These are phyloP conservation scores for Strobilomyces confusus DNA, from an alignment of 768 basidiomycete genomes.

Conservation along the genomic window DNA sequence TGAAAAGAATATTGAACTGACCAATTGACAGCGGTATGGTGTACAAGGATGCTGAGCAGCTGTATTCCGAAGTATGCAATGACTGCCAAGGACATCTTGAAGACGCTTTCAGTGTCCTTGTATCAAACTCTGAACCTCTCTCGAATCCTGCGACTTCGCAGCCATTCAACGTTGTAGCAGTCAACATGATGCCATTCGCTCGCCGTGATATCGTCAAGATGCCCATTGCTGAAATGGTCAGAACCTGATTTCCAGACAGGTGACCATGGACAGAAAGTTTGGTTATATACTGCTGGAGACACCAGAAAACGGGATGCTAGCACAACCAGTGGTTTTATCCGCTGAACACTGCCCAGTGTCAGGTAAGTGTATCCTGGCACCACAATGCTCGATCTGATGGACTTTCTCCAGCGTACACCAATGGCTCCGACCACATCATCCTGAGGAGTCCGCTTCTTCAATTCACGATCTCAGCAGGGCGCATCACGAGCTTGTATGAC, in stretches of 20 bases:
- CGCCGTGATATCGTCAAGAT: conserved; percentile 76
- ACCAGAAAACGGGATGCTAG: conserved; percentile 31
- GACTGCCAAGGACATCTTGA: conserved; percentile 68
- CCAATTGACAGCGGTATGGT: conserved; percentile 74
- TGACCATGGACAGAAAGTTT: conserved; percentile 56
- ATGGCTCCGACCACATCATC: conserved; percentile 64
- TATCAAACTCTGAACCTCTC: conserved; percentile 33
- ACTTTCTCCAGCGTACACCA: conserved; percentile 49
- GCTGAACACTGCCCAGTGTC: conserved; percentile 57
- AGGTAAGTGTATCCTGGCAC: conserved; percentile 40
- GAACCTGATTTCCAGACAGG: conserved; percentile 54
- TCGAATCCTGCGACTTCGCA: conserved; percentile 21
- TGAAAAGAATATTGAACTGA: not conserved
- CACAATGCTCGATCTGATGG: not conserved
- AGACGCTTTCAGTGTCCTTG: conserved; percentile 64
- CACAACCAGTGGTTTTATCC: conserved; percentile 38
- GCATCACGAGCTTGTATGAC: conserved; percentile 84
- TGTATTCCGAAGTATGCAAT: conserved; percentile 74
- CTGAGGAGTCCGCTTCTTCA: conserved; percentile 68
- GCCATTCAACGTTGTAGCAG: conserved; percentile 46
- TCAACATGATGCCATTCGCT: conserved; percentile 80
- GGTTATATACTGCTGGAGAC: conserved; percentile 73
- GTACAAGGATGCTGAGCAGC: conserved; percentile 89
- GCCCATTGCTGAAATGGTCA: conserved; percentile 45
- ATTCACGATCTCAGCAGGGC: conserved; percentile 74